Evolutionary conservation across 306 rosid genomes (phyloP).

Genomic region (Citrullus mucosospermus): DNA sequence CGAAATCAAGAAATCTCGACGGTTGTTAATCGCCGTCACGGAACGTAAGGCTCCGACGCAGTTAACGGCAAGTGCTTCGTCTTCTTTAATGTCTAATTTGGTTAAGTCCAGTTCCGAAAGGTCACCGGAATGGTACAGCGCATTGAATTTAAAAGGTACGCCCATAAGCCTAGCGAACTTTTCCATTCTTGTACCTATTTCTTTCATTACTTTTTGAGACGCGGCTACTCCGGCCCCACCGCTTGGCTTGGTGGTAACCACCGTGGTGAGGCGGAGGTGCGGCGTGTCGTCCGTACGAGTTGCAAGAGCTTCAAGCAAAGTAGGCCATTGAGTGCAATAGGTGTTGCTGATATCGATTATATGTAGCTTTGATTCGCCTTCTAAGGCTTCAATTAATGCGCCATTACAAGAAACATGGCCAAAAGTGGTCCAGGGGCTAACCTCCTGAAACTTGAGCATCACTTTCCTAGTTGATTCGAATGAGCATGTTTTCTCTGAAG

Average conservation of each 20-base stretch:
- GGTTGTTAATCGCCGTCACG: constrained; percentile 24
- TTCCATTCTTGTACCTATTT: constrained; percentile 79
- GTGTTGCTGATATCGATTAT: constrained; percentile 81
- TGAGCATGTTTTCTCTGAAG: constrained; percentile 75
- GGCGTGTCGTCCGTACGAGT: constrained; percentile 90
- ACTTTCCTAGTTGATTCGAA: constrained; percentile 81
- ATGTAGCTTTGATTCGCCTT: constrained; percentile 64
- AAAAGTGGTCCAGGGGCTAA: constrained; percentile 91
- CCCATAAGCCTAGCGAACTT: constrained; percentile 94
- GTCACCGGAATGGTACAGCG: constrained; percentile 57
- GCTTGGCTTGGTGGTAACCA: constrained; percentile 28
- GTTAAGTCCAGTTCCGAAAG: constrained; percentile 48
- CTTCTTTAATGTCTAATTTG: constrained; percentile 47
- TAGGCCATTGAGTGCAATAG: constrained; percentile 97
- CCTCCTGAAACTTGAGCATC: constrained; percentile 78
- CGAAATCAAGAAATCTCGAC: constrained; percentile 40
- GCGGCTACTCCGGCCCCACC: not conserved
- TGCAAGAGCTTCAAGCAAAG: constrained; percentile 78
- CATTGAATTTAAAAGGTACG: constrained; percentile 77
- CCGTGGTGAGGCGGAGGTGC: constrained; percentile 57
- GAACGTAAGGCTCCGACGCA: constrained; percentile 62
- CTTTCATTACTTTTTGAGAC: constrained; percentile 59
- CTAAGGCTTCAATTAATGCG: constrained; percentile 78
- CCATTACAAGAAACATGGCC: constrained; percentile 95
- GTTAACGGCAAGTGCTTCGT: constrained; percentile 75